Evolutionary conservation across 140 eudicot genomes (phyloP), one percentile per base, ranked within the genome.

Genomic region (Ambrosia hybrid): DNA sequence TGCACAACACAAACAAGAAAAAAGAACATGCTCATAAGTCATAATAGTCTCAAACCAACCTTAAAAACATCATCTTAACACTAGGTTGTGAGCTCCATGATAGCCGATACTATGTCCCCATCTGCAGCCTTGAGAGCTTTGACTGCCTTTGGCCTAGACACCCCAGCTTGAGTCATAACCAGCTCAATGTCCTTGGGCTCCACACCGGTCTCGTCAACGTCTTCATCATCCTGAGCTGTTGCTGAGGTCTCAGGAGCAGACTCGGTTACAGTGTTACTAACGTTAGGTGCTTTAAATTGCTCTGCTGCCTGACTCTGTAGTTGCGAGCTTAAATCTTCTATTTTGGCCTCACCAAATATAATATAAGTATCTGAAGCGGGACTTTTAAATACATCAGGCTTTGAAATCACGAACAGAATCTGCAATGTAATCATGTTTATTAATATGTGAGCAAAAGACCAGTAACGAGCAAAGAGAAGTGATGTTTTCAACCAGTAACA

Each of bases 91-190:
- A 87, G 83, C 60, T 87, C 89, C 89, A 84, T 87, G 46, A 87
- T 84, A 37, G 89, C 92, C 65, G 87, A 84, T 13, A 84, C 89
- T 0, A 87, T 84, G 67, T 83, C 92, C 16, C 89, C 86, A 61
- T 73, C 87, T 0, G 83, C 85, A 71, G 81, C 85, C 79, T 81
- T 81, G 21, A 84, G 83, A 79, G 89, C 83, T 75, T 73, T 87
- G 56, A 84, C 85, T 11, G 92, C 89, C 82, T 79, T 86, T 0
- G 86, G 9, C 51, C 89, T 81, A 0, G 87, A 39, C 21, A 83
- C 91, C 62, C 91, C 86, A 1, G 87, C 90, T 71, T 82, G 87
- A 11, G 89, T 85, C 86, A 82, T 82, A 9, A 82, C 87, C 85
- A 85, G 34, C 67, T 85, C 85, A 3, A 80, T 85, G 79, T 82